Evolutionary conservation across 1,284 basidiomycete genomes (phyloP), one percentile per base, ranked within the genome.

Genomic region (Microbotryomycetes sp.): DNA sequence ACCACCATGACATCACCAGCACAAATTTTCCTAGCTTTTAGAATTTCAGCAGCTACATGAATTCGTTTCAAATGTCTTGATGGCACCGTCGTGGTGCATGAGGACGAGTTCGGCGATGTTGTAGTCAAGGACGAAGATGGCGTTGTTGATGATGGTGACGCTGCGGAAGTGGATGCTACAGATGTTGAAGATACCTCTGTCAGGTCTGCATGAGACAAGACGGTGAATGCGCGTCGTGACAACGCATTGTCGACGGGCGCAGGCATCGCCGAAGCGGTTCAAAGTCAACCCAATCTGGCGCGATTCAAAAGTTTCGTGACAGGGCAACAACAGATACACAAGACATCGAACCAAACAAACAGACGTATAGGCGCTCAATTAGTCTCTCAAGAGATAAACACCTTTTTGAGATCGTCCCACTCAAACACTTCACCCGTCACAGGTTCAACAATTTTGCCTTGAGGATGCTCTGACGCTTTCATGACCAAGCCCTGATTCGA

Each of bases 381-480:
- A 23, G 47, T 5, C 26, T 25, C 22, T 71, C 51, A 84, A 49
- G 89, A 91, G 60, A 92, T 88, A 76, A 86, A 94, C 32, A 96
- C 90, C 76, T 94, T 97, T 68, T 86, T 82, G 55, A 96, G 77
- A 14, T 81, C 81, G 7, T 76, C 76, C 70, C 88, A 87, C 16
- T 82, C 78, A 71, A 85, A 91, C 16, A 77, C 79, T 56, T 83
- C 78, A 25, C 82, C 82, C 1, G 89, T 89, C 45, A 86, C 79
- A 1, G 92, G 93, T 74, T 92, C 96, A 19, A 80, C 86, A 23
- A 97, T 86, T 47, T 81, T 79, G 9, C 85, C 87, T 54, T 77
- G 75, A 53, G 81, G 80, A 70, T 88, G 86, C 75, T 83, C 84
- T 22, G 82, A 79, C 0, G 90, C 88, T 84, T 94, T 89, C 47